These are phyloP conservation scores for Triticum monococcum DNA, from an alignment of 176 grass and related monocot species.

Conservation along the genomic window DNA sequence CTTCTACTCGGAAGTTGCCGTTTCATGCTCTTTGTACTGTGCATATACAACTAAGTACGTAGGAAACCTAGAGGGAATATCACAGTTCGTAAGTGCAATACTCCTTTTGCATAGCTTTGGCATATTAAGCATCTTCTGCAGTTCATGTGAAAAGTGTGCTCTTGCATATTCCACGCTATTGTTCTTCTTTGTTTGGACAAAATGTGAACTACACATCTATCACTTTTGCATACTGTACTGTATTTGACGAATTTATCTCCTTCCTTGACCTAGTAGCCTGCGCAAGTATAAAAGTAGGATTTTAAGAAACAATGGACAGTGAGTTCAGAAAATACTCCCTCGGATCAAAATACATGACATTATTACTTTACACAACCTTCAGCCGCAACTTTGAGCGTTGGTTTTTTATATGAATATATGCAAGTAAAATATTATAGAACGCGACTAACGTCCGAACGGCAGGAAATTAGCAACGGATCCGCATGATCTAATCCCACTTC, in stretches of 20 bases:
- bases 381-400: not conserved
- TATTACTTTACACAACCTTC: not conserved
- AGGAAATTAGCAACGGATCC: too few relatives aligned
- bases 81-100: not conserved
- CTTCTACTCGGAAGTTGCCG: too few relatives aligned
- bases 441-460: too few relatives aligned
- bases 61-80: not conserved
- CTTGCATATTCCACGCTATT: not conserved
- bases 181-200: not conserved
- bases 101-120: not conserved
- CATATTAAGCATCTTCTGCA: not conserved
- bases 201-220: constrained; percentile 17
- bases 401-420: not conserved
- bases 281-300: not conserved
- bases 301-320: not conserved
- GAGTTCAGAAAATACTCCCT: not conserved
- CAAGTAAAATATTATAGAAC: not conserved
- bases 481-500: too few relatives aligned
- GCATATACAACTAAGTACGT: not conserved
- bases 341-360: not conserved
- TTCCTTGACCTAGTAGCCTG: constrained; percentile 14
- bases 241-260: not conserved
- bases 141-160: not conserved
- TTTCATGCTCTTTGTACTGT: too few relatives aligned
- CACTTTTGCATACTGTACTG: constrained; percentile 13